A percentile compares a stretch with the other conserved stretches of the same genome.
Conservation (phyloP, 768 basidiomycete genomes). For the Butyriboletus loyo region DNA sequence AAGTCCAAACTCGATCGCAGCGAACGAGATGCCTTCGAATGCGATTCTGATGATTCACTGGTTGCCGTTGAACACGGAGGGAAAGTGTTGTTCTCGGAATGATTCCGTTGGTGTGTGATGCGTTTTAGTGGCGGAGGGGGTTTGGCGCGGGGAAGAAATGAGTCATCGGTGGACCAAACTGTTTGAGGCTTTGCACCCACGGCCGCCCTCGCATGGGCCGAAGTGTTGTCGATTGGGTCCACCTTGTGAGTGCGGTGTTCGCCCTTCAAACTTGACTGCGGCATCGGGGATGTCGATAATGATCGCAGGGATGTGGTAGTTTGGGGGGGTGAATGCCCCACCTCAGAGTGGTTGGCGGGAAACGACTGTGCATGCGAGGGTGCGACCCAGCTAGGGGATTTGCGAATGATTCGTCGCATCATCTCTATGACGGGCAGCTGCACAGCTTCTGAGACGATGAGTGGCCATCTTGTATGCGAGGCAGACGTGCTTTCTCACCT, state of each 20-base stretch:
- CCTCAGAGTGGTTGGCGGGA: background rate
- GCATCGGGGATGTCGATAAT: background rate
- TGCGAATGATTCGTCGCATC: background rate
- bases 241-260: background rate
- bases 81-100: background rate
- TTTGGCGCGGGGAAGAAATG: slow-evolving; percentile 22
- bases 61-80: background rate
- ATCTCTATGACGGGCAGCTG: background rate
- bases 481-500: slow-evolving; percentile 3
- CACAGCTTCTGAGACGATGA: slow-evolving; percentile 5
- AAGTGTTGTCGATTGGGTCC: background rate
- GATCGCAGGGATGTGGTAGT: background rate
- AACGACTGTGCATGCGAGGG: background rate
- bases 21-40: background rate
- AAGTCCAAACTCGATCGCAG: background rate
- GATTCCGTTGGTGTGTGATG: slow-evolving; percentile 9
- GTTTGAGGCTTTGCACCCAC: background rate
- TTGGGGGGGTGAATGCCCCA: background rate
- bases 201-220: background rate
- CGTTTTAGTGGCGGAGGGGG: slow-evolving; percentile 13
- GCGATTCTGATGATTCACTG: background rate
- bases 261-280: background rate
- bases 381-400: background rate
- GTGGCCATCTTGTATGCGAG: background rate
- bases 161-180: slow-evolving; percentile 16